phyloP scores from a whole-genome alignment of 1,139 yeast species.

The Arxiozyma heterogenica region DNA sequence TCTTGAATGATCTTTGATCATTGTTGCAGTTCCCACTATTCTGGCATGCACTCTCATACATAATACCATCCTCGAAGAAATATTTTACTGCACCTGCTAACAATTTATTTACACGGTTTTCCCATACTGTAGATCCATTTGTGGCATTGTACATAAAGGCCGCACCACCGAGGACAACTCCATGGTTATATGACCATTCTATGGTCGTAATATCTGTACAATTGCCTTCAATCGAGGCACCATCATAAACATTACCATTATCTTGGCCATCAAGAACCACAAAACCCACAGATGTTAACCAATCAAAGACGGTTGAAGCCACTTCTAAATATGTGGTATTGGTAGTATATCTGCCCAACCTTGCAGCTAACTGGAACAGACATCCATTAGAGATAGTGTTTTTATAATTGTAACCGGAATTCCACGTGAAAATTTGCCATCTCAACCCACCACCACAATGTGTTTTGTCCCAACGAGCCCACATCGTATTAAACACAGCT shows the following conservation, averaged over 20 bases:
- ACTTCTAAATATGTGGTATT: slow-evolving; percentile 46
- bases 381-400: slow-evolving; percentile 60
- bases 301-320: slow-evolving; percentile 50
- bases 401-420: slow-evolving; percentile 57
- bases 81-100: slow-evolving; percentile 37
- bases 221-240: slow-evolving; percentile 43
- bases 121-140: slow-evolving; percentile 42
- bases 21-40: slow-evolving; percentile 41
- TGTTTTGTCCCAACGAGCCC: slow-evolving; percentile 46
- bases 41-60: slow-evolving; percentile 53
- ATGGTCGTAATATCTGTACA: slow-evolving; percentile 41
- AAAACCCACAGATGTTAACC: slow-evolving; percentile 48
- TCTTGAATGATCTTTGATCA: slow-evolving; percentile 57
- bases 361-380: slow-evolving; percentile 51
- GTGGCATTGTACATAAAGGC: slow-evolving; percentile 55
- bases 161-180: slow-evolving; percentile 48
- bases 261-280: slow-evolving; percentile 30
- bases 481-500: slow-evolving; percentile 50
- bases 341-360: slow-evolving; percentile 51
- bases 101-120: slow-evolving; percentile 37
- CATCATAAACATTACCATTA: slow-evolving; percentile 43
- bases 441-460: slow-evolving; percentile 56
- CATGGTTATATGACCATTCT: slow-evolving; percentile 60
- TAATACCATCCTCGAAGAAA: slow-evolving; percentile 37
- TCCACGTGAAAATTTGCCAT: slow-evolving; percentile 68